Evolutionary conservation across 2,329 filamentous ascomycete genomes (phyloP).

Genomic region (Claviceps sp.): DNA sequence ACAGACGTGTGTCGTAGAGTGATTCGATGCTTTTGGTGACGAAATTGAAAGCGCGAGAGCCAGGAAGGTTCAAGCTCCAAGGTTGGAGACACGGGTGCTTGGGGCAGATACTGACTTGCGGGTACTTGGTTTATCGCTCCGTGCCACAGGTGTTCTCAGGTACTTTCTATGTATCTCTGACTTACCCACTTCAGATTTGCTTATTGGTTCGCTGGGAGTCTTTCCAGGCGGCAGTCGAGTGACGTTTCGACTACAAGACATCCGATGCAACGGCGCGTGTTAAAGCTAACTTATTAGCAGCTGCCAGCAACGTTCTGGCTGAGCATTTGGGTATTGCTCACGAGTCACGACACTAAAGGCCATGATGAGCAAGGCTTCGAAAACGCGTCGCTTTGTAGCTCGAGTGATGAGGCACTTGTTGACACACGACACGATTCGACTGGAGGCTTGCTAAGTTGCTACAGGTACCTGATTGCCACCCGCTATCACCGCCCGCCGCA

Average conservation of each 20-base stretch:
- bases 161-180: conserved; percentile 9
- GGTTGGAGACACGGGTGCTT: conserved; percentile 11
- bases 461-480: no score
- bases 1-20: not conserved
- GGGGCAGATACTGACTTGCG: conserved; percentile 1
- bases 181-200: not conserved
- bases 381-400: no score
- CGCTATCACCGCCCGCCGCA: no score
- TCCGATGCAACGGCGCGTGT: not conserved
- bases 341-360: no score
- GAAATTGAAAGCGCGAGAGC: conserved; percentile 8
- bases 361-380: no score
- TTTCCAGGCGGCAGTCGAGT: conserved; percentile 7
- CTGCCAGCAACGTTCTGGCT: not conserved
- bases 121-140: conserved; percentile 8
- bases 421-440: no score
- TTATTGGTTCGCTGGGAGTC: conserved; percentile 2
- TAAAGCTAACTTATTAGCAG: not conserved
- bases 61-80: conserved; percentile 18
- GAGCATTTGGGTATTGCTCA: not conserved
- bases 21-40: conserved; percentile 4
- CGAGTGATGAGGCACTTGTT: no score
- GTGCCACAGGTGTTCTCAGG: conserved; percentile 6
- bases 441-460: no score
- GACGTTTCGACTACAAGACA: conserved; percentile 8